Evolutionary conservation across 139 green algal species (phyloP).

Genomic region (Chlamydomonas applanata): DNA sequence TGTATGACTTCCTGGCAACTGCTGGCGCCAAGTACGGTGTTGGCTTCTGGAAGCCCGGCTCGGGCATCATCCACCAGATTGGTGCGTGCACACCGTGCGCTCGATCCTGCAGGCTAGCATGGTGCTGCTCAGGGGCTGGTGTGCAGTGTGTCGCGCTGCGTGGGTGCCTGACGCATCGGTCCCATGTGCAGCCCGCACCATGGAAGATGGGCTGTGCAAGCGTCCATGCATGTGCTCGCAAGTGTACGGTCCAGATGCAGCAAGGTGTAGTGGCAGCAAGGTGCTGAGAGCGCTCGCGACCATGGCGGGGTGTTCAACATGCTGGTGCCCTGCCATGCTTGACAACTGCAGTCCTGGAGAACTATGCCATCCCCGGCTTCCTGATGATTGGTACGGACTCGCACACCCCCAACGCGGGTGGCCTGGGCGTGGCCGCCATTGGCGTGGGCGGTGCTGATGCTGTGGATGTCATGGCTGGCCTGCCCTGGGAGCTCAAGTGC

Average conservation of each 20-base stretch:
- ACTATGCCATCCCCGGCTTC: constrained; percentile 90
- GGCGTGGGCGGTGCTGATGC: constrained; percentile 88
- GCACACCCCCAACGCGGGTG: constrained; percentile 92
- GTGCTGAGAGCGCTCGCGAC: too few species aligned
- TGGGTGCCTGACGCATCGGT: too few species aligned
- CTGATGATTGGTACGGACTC: constrained; percentile 97
- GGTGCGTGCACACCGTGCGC: constrained; percentile 1
- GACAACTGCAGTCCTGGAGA: constrained; percentile 79
- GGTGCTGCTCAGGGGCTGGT: too few species aligned
- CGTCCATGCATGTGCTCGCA: too few species aligned
- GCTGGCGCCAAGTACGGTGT: constrained; percentile 92
- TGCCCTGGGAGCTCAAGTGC: constrained; percentile 95
- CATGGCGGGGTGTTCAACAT: too few species aligned
- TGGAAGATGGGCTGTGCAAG: too few species aligned
- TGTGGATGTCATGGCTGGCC: constrained; percentile 95
- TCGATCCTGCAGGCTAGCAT: too few species aligned
- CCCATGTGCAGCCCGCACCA: too few species aligned
- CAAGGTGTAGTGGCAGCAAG: too few species aligned
- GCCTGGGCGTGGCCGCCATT: constrained; percentile 75
- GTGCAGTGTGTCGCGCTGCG: too few species aligned
- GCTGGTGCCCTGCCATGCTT: too few species aligned
- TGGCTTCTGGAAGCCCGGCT: constrained; percentile 93
- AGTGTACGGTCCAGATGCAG: too few species aligned
- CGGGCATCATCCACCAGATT: constrained; percentile 94
- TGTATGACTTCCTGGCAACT: constrained; percentile 92